Conservation (phyloP, 1,139 yeast species). For the Geotrichum klebahnii region DNA sequence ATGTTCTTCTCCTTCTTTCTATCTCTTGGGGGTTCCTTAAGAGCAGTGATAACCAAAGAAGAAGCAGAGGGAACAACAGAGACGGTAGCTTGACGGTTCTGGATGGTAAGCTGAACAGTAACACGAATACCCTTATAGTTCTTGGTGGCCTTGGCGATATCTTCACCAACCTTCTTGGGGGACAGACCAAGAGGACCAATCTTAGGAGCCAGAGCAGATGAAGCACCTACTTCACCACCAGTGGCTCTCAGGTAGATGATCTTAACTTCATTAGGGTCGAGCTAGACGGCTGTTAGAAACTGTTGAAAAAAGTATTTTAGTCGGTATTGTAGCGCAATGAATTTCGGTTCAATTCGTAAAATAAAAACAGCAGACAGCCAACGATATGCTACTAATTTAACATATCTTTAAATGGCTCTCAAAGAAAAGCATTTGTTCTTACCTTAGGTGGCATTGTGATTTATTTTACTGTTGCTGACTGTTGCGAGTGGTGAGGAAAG, state of each 20-base stretch:
- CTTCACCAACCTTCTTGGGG: conserved; percentile 99
- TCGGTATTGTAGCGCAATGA: background rate
- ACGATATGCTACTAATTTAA: background rate
- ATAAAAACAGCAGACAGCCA: background rate
- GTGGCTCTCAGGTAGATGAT: conserved; percentile 99
- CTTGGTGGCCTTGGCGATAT: conserved; percentile 99
- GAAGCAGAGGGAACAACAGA: conserved; percentile 99
- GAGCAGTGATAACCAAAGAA: conserved; percentile 96
- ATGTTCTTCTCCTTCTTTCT: conserved; percentile 99
- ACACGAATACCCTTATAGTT: conserved; percentile 98
- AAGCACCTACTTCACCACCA: conserved; percentile 99
- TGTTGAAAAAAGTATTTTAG: background rate
- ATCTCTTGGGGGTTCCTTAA: conserved; percentile 99
- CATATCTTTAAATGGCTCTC: background rate
- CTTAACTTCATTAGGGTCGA: conserved; percentile 98
- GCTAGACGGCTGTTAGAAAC: conserved; percentile 40
- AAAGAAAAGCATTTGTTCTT: conserved; percentile 3
- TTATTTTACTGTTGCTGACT: conserved; percentile 19
- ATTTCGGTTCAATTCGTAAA: background rate
- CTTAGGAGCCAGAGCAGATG: conserved; percentile 99
- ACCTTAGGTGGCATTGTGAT: conserved; percentile 25
- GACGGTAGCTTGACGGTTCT: conserved; percentile 99
- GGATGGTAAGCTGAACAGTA: conserved; percentile 96
- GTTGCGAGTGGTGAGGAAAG: conserved; percentile 11
- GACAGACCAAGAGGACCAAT: conserved; percentile 99